phyloP scores from a whole-genome alignment of 129 eudicot species.

The Artemisia annua region DNA sequence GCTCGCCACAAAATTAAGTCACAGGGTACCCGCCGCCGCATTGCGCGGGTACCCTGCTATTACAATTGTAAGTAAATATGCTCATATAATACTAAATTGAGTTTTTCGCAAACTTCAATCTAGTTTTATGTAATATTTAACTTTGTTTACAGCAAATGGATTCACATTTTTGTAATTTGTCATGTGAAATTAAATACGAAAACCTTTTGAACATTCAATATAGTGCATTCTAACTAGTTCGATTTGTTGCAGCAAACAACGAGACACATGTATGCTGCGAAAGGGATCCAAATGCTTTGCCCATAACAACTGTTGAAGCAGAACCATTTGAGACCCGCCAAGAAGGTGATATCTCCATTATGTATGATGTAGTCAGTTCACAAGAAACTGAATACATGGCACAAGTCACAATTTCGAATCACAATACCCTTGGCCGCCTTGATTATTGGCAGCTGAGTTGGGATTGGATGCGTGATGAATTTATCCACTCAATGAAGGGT shows the following conservation, averaged over 20 bases:
- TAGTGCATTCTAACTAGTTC: not conserved
- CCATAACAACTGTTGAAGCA: conserved; percentile 22
- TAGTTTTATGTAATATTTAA: too few relatives aligned
- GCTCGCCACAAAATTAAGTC: too few relatives aligned
- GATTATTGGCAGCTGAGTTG: conserved; percentile 64
- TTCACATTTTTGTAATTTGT: too few relatives aligned
- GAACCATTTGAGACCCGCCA: conserved; percentile 41
- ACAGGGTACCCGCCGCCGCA: too few relatives aligned
- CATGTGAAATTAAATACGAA: not conserved
- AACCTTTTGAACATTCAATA: not conserved
- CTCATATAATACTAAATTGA: too few relatives aligned
- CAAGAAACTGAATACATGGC: conserved; percentile 52
- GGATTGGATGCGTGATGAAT: conserved; percentile 75
- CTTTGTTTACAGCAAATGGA: too few relatives aligned
- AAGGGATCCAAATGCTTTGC: conserved; percentile 40
- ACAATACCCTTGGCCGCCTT: conserved; percentile 52
- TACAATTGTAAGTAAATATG: too few relatives aligned
- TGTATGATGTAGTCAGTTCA: conserved; percentile 53
- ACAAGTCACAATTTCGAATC: conserved; percentile 58
- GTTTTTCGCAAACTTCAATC: too few relatives aligned
- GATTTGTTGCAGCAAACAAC: conserved; percentile 39
- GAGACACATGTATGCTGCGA: conserved; percentile 50
- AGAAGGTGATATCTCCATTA: conserved; percentile 59
- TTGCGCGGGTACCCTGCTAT: too few relatives aligned
- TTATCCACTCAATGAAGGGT: conserved; percentile 67